phyloP scores from a whole-genome alignment of 306 rosid species.

The Gleditsia sinensis region DNA sequence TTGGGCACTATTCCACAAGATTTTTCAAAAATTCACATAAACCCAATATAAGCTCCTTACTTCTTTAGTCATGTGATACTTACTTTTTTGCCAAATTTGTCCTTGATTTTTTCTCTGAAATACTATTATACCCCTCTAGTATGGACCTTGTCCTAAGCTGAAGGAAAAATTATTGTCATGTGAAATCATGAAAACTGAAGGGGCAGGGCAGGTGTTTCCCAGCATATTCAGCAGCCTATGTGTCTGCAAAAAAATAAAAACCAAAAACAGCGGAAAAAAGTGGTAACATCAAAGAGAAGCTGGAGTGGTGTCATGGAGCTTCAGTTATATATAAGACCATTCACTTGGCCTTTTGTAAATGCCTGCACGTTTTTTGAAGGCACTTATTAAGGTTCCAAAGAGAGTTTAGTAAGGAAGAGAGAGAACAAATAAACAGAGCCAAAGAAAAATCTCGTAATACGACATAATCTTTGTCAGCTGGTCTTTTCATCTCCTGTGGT shows the following conservation, averaged over 20 bases:
- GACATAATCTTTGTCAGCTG: not conserved
- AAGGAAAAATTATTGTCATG: conserved; percentile 36
- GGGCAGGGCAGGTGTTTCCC: conserved; percentile 12
- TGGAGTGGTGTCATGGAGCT: conserved; percentile 17
- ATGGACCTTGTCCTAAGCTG: conserved; percentile 33
- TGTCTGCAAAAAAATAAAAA: not conserved
- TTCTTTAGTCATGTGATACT: conserved; percentile 27
- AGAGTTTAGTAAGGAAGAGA: conserved; percentile 1
- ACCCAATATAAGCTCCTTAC: not conserved
- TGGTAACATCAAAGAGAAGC: conserved; percentile 35
- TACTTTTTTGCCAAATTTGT: not conserved
- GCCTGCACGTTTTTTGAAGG: conserved; percentile 30
- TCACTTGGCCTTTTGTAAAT: conserved; percentile 36
- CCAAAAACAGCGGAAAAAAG: not conserved
- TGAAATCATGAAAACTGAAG: conserved; percentile 33
- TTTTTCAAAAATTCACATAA: not conserved
- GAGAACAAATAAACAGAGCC: not conserved
- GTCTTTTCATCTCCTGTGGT: conserved; percentile 33
- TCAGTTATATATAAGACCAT: conserved; percentile 32
- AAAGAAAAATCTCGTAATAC: not conserved
- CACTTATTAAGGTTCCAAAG: conserved; percentile 20
- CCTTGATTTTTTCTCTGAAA: not conserved
- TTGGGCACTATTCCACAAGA: not conserved
- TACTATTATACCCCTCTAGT: not conserved
- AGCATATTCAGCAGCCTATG: conserved; percentile 11